Base-by-base conservation (phyloP, 371 early-diverging fungal species). In the Rhizopus delemar region DNA sequence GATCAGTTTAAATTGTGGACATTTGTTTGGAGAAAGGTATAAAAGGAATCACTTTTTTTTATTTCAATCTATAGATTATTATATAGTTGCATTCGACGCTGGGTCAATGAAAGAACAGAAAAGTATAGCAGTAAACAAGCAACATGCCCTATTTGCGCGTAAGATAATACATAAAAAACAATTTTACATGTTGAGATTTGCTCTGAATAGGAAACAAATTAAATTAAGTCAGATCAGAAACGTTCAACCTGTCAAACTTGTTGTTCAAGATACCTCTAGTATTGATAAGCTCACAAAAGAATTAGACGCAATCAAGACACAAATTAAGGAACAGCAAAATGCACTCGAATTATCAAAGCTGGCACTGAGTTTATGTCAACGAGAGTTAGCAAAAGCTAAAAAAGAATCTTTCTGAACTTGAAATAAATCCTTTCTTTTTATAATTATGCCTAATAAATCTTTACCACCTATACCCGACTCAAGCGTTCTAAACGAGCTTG, bases 401-500 rank as follows among this genome's bases (percentile, higher is more conserved):
- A 36, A 48, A 48, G 29, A 22, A 8, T 16, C 3, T 33, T 49
- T 51, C 38, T n/a, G 32, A n/a, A 35, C 29, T 32, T 33, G 13
- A 39, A 22, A 50, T 5, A 29, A 39, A n/a, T 33, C 50, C 15
- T 8, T 11, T 49, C 16, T 32, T 35, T 11, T 13, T 29, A 4
- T 43, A 2, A 55, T 16, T 39, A 22, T 29, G 39, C 3, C 57
- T 49, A 16, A 41, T 16, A 61, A 66, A 36, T 39, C 55, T 29
- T 52, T 61, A 29, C 66, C 60, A 16, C 46, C 62, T 53, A 39
- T 62, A 57, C 68, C 68, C 32, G 45, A 38, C 39, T 39, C 59
- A 28, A 46, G 51, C 8, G 53, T 69, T 22, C 36, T 74, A 31
- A 59, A 61, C 49, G 67, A 70, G 59, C 63, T 76, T 1, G 76